Percentiles rank a stretch among this genome's conserved stretches.
Conservation (phyloP, 164 flowering plant species). For the Euptelea pleiosperma region DNA sequence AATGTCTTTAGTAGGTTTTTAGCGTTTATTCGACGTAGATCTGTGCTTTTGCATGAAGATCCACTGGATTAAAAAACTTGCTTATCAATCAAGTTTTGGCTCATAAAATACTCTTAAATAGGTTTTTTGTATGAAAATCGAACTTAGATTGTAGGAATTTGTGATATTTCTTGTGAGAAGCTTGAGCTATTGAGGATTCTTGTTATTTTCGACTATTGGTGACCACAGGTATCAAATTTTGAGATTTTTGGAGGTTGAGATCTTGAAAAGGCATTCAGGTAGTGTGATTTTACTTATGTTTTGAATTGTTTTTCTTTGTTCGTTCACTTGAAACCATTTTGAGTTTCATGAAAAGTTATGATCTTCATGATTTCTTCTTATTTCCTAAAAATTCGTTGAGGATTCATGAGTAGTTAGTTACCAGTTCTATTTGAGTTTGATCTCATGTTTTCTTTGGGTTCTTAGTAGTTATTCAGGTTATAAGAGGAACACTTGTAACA, state of each 20-base stretch:
- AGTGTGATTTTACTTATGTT: background rate
- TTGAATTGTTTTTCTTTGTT: background rate
- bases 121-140: background rate
- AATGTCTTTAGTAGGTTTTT: no score
- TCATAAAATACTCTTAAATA: no score
- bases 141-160: background rate
- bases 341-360: background rate
- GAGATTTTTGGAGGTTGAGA: slow-evolving; percentile 3
- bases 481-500: no score
- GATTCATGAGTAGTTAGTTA: no score
- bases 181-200: background rate
- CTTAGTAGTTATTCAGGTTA: background rate
- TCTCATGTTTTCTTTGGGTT: background rate
- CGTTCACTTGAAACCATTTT: background rate
- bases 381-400: slow-evolving; percentile 6
- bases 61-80: no score
- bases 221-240: background rate
- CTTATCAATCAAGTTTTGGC: no score
- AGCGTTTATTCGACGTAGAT: no score
- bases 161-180: no score
- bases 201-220: background rate
- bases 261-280: background rate
- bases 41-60: no score
- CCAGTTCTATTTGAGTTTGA: background rate
- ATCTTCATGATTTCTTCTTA: background rate